These are phyloP conservation scores for Pseudonitzschia multiseries DNA, from an alignment of 108 stramenopile species.

Conservation along the genomic window DNA sequence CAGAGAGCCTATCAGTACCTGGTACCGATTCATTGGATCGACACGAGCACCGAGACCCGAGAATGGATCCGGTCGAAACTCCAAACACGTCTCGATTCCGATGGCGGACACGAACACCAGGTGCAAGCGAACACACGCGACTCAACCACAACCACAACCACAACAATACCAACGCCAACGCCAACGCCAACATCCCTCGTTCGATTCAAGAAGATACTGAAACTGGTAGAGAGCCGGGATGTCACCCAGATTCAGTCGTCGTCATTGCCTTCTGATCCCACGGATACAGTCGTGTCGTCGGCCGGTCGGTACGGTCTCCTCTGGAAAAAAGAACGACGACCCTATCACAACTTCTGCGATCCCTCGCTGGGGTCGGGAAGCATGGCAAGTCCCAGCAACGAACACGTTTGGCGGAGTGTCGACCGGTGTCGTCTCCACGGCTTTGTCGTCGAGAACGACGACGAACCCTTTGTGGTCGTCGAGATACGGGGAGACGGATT, in stretches of 20 bases:
- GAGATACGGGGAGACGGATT: conserved; percentile 72
- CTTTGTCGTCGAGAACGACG: conserved; percentile 24
- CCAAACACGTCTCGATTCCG: no score
- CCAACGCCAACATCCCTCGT: conserved; percentile 25
- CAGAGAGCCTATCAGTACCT: conserved; percentile 72
- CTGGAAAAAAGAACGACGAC: conserved; percentile 45
- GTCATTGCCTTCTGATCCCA: no score
- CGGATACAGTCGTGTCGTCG: neutral
- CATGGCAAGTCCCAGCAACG: conserved; percentile 56
- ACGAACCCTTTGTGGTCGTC: conserved; percentile 28
- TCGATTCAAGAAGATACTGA: conserved; percentile 24
- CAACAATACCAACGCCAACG: no score
- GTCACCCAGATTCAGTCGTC: neutral
- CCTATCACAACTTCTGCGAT: conserved; percentile 79
- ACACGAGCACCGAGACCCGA: conserved; percentile 30
- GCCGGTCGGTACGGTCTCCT: conserved; percentile 66
- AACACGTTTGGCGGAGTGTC: conserved; percentile 68
- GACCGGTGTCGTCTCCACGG: conserved; percentile 61
- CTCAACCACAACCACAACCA: no score
- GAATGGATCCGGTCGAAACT: conserved; percentile 31
- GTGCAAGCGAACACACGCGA: neutral
- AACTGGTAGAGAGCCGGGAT: conserved; percentile 27
- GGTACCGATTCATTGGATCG: conserved; percentile 63
- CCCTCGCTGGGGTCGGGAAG: conserved; percentile 46
- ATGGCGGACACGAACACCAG: no score